Percentiles rank a stretch among this genome's conserved stretches.
Conservation (phyloP, 2,329 filamentous ascomycete species). For the Beauveria sp. region DNA sequence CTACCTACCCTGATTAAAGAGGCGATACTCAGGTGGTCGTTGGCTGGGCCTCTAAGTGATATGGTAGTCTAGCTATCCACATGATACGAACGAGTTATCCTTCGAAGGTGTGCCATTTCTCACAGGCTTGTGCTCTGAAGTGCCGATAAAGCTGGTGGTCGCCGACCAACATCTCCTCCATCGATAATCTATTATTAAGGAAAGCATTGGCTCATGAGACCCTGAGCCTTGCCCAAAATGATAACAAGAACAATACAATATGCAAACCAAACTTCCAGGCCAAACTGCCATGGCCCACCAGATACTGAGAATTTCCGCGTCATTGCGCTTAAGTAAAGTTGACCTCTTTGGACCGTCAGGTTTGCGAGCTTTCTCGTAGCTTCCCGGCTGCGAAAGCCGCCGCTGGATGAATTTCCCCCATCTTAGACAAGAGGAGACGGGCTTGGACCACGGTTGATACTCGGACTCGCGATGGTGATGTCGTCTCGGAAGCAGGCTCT, state of each 20-base stretch:
- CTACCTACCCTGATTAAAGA: too few relatives aligned
- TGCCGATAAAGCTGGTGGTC: too few relatives aligned
- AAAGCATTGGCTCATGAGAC: neutral
- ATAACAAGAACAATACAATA: neutral
- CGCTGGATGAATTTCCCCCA: slow-evolving; percentile 2
- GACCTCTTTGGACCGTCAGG: neutral
- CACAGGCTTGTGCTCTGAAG: too few relatives aligned
- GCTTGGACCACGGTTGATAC: slow-evolving; percentile 8
- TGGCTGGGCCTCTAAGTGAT: too few relatives aligned
- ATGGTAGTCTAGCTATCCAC: too few relatives aligned
- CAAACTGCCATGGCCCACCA: neutral
- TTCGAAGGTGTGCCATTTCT: too few relatives aligned
- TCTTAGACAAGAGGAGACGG: slow-evolving; percentile 7
- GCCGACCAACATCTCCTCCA: too few relatives aligned
- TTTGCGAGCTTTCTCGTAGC: neutral
- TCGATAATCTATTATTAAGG: neutral
- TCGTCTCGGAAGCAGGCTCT: neutral
- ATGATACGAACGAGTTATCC: too few relatives aligned
- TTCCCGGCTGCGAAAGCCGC: neutral
- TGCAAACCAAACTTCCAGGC: neutral
- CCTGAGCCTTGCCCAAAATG: neutral
- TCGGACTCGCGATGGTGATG: neutral
- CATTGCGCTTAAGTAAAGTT: neutral
- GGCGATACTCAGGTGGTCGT: too few relatives aligned
- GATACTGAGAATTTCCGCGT: neutral